Percentiles rank a stretch among this genome's conserved stretches.
These are phyloP conservation scores for Boletus rubescentipes DNA, from an alignment of 768 basidiomycete genomes.

Conservation along the genomic window DNA sequence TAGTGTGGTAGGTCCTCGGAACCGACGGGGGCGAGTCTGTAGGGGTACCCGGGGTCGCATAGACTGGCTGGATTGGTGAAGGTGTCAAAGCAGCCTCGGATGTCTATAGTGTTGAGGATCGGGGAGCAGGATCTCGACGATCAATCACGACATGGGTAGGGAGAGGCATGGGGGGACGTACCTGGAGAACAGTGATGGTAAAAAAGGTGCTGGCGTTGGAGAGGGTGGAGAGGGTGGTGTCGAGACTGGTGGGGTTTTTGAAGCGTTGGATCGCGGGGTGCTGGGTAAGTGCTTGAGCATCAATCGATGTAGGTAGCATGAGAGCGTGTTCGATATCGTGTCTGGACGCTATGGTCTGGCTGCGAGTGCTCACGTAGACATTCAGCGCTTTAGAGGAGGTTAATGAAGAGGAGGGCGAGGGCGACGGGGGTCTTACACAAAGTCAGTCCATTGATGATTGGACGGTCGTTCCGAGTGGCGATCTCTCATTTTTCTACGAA, in stretches of 20 bases:
- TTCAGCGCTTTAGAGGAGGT: conserved; percentile 47
- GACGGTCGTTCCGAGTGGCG: conserved; percentile 46
- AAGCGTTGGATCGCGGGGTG: conserved; percentile 91
- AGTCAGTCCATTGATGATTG: conserved; percentile 99
- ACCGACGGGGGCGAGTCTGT: conserved; percentile 75
- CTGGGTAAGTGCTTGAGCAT: conserved; percentile 39
- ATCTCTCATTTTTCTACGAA: conserved; percentile 66
- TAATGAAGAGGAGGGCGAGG: not conserved
- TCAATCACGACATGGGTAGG: too few relatives aligned
- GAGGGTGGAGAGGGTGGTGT: conserved; percentile 79
- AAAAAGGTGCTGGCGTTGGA: conserved; percentile 94
- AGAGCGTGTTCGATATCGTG: conserved; percentile 79
- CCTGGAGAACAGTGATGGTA: conserved; percentile 87
- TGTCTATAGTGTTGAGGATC: conserved; percentile 52
- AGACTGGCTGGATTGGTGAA: conserved; percentile 94
- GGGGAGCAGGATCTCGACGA: not conserved
- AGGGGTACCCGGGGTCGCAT: conserved; percentile 53
- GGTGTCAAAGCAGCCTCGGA: conserved; percentile 71
- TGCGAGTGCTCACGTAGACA: conserved; percentile 60
- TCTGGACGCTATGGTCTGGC: conserved; percentile 64
- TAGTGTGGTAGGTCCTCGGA: conserved; percentile 75
- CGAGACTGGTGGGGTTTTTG: conserved; percentile 58
- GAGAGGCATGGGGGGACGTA: conserved; percentile 28
- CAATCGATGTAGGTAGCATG: too few relatives aligned
- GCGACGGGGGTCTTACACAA: conserved; percentile 62